Evolutionary conservation across 2,329 filamentous ascomycete species (phyloP).

Genomic region (Fusarium hainanense): DNA sequence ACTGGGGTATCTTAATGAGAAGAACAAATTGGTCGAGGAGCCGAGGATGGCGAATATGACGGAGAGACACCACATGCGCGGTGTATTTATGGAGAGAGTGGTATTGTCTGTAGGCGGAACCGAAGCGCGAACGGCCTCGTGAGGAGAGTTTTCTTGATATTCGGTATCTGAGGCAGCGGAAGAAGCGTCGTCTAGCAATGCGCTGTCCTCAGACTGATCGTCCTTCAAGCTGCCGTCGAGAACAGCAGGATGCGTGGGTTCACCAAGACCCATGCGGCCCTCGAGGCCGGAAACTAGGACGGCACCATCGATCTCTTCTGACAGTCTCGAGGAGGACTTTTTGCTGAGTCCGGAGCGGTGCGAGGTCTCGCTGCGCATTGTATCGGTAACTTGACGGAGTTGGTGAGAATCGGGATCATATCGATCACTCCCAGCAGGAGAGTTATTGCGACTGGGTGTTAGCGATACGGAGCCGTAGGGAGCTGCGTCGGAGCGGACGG

Average conservation of each 20-base stretch:
- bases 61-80: slow-evolving; percentile 88
- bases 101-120: slow-evolving; percentile 81
- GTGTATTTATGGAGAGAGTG: slow-evolving; percentile 84
- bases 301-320: slow-evolving; percentile 63
- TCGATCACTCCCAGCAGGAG: slow-evolving; percentile 51
- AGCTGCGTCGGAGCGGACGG: slow-evolving; percentile 46
- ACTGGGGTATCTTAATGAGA: slow-evolving; percentile 89
- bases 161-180: slow-evolving; percentile 59
- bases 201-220: slow-evolving; percentile 52
- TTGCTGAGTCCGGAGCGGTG: slow-evolving; percentile 48
- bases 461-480: slow-evolving; percentile 55
- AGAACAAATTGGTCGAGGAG: slow-evolving; percentile 87
- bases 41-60: slow-evolving; percentile 82
- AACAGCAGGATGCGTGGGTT: slow-evolving; percentile 59
- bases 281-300: slow-evolving; percentile 65
- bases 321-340: slow-evolving; percentile 52
- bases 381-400: slow-evolving; percentile 51
- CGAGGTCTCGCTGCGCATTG: slow-evolving; percentile 49
- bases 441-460: slow-evolving; percentile 51
- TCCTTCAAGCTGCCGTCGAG: slow-evolving; percentile 57
- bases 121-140: slow-evolving; percentile 82
- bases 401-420: slow-evolving; percentile 48
- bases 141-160: slow-evolving; percentile 76
- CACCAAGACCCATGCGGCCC: slow-evolving; percentile 63
- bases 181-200: slow-evolving; percentile 53